phyloP scores from a whole-genome alignment of 768 basidiomycete genomes.

The Suillus subaureus region DNA sequence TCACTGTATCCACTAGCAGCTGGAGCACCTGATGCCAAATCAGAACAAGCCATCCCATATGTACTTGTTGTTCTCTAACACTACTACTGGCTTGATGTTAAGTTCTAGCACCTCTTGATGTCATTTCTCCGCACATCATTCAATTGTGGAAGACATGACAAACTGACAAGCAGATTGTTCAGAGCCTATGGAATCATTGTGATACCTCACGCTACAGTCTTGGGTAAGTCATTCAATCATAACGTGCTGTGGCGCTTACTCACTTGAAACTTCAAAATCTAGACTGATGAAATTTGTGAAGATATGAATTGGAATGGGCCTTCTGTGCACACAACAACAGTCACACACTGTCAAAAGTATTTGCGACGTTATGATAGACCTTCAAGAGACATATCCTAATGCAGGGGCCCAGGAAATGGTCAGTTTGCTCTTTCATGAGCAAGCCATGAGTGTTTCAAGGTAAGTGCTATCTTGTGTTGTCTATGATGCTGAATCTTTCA shows the following conservation, averaged over 20 bases:
- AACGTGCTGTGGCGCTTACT: neutral
- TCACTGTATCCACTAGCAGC: neutral
- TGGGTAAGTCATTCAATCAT: conserved; percentile 14
- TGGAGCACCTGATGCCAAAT: neutral
- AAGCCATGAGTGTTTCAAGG: conserved; percentile 27
- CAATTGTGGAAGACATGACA: conserved; percentile 25
- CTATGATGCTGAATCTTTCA: neutral
- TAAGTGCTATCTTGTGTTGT: conserved; percentile 10
- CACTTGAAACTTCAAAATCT: no score
- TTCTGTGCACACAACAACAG: conserved; percentile 16
- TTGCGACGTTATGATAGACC: conserved; percentile 14
- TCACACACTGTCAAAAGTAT: conserved; percentile 23
- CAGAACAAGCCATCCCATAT: conserved; percentile 9
- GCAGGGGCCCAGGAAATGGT: conserved; percentile 31
- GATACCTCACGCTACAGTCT: conserved; percentile 25
- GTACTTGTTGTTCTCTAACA: neutral
- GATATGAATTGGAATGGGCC: conserved; percentile 19
- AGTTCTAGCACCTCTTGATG: conserved; percentile 1
- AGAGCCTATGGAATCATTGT: conserved; percentile 22
- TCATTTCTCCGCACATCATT: conserved; percentile 14
- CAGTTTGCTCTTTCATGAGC: conserved; percentile 24
- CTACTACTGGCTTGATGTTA: neutral
- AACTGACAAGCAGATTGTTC: conserved; percentile 30
- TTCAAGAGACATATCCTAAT: conserved; percentile 26
- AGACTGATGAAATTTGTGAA: neutral